Evolutionary conservation across 2,329 filamentous ascomycete genomes (phyloP).

Genomic region (Neofusicoccum sp.): DNA sequence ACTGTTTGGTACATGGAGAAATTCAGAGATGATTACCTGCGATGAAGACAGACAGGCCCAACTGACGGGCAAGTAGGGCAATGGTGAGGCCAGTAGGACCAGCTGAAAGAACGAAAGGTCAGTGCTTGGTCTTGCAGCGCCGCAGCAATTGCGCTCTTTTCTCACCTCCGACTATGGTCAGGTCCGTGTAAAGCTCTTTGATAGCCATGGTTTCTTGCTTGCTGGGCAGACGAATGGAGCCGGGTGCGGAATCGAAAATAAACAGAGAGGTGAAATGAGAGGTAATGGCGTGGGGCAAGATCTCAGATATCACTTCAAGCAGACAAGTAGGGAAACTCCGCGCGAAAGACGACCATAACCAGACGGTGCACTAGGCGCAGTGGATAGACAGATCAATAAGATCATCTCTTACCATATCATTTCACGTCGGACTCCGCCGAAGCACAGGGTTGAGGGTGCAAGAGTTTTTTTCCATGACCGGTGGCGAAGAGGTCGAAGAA

Average conservation of each 20-base stretch:
- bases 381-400: not conserved
- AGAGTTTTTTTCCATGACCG: not conserved
- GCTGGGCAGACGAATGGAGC: not conserved
- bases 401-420: constrained; percentile 1
- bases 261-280: not conserved
- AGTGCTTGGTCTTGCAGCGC: not conserved
- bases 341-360: not conserved
- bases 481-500: not conserved
- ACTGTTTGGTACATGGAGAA: too few relatives aligned
- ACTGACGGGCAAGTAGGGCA: constrained; percentile 43
- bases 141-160: not conserved
- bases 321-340: not conserved
- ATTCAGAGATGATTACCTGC: constrained; percentile 21
- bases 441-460: not conserved
- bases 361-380: not conserved
- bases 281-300: not conserved
- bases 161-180: constrained; percentile 23
- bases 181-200: constrained; percentile 8
- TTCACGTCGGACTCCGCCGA: not conserved
- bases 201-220: constrained; percentile 2
- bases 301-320: not conserved
- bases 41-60: constrained; percentile 44
- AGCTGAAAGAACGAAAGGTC: constrained; percentile 27
- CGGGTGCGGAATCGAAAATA: not conserved
- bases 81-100: constrained; percentile 50